These are phyloP conservation scores for Botrytis hyacinthi DNA, from an alignment of 2,329 filamentous ascomycete genomes.

Conservation along the genomic window DNA sequence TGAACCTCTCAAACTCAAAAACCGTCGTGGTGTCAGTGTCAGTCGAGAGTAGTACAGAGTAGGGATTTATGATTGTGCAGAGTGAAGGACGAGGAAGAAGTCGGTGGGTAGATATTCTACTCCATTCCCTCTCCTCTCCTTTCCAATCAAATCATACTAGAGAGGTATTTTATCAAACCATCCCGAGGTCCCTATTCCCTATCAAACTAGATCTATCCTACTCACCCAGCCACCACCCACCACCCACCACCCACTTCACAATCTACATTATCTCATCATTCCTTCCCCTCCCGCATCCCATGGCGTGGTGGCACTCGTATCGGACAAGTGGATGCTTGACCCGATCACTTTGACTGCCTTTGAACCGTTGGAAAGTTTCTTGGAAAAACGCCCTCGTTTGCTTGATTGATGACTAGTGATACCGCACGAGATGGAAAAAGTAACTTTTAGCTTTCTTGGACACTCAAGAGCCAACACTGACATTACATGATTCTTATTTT, in stretches of 20 bases:
- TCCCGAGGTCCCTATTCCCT: too few relatives aligned
- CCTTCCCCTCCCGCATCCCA: neutral
- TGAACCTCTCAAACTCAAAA: neutral
- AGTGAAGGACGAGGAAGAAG: too few relatives aligned
- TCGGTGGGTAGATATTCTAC: too few relatives aligned
- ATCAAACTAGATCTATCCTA: too few relatives aligned
- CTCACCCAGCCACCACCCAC: neutral
- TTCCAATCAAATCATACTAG: too few relatives aligned
- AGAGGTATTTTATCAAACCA: too few relatives aligned
- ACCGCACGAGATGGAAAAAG: neutral
- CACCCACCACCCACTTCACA: neutral
- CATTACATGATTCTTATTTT: too few relatives aligned
- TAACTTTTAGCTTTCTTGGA: neutral
- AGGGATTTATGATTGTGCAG: too few relatives aligned
- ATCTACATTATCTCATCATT: neutral
- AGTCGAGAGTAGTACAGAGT: neutral
- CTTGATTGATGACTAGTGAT: neutral
- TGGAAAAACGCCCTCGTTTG: neutral
- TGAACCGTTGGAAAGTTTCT: constrained; percentile 2
- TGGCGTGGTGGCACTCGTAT: neutral
- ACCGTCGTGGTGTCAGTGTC: neutral
- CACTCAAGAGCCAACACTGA: neutral
- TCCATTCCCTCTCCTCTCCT: too few relatives aligned
- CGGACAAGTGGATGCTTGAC: neutral
- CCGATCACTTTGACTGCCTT: neutral